Percentiles rank a stretch among this genome's conserved stretches.
Conservation (phyloP, 2,329 filamentous ascomycete genomes). For the Pseudocercospora vitis region DNA sequence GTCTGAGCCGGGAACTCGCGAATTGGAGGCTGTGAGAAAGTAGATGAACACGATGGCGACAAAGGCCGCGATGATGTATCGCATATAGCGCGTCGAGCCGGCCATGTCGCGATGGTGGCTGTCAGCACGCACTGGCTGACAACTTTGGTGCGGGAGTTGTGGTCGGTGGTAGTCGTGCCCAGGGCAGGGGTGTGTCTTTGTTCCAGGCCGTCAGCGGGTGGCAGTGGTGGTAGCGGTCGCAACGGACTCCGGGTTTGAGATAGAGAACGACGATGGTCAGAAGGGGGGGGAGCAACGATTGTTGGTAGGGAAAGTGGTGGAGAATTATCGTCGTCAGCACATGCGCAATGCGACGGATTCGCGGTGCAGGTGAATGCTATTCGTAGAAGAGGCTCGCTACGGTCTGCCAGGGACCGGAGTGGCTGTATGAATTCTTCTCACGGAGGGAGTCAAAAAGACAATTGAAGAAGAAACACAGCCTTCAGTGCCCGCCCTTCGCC, state of each 20-base stretch:
- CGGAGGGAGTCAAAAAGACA: background rate
- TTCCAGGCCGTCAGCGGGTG: background rate
- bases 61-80: slow-evolving; percentile 75
- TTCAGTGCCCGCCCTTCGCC: no score
- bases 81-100: slow-evolving; percentile 69
- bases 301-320: background rate
- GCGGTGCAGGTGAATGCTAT: background rate
- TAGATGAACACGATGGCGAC: slow-evolving; percentile 81
- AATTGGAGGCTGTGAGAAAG: slow-evolving; percentile 69
- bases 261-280: background rate
- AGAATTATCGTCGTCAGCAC: slow-evolving; percentile 1
- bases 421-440: no score
- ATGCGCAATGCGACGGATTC: background rate
- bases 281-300: no score
- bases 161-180: background rate
- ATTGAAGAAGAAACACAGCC: background rate
- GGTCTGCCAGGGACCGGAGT: no score
- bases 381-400: no score
- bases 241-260: background rate
- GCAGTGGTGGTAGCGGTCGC: slow-evolving; percentile 1
- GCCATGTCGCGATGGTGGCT: slow-evolving; percentile 52
- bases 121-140: slow-evolving; percentile 12
- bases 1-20: slow-evolving; percentile 38
- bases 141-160: slow-evolving; percentile 1
- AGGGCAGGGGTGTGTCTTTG: slow-evolving; percentile 6